Percentiles rank a stretch among this genome's conserved stretches.
These are phyloP conservation scores for Apophysomyces elegans DNA, from an alignment of 371 early-diverging fungal species.

Conservation along the genomic window DNA sequence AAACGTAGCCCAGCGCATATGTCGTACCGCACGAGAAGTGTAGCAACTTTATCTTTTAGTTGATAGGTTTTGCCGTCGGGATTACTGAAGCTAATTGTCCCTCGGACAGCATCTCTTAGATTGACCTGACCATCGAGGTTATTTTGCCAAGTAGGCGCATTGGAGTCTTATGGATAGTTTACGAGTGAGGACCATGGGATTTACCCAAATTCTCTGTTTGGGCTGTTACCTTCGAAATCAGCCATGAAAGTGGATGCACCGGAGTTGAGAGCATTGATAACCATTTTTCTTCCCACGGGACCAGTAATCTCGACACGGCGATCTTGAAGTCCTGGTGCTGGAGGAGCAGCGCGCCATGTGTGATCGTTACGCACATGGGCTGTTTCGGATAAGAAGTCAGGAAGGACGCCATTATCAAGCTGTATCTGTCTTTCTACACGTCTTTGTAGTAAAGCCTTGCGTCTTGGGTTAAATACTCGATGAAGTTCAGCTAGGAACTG, in stretches of 20 bases:
- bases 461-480: constrained; percentile 84
- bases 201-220: neutral
- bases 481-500: constrained; percentile 85
- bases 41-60: constrained; percentile 80
- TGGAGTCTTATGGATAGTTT: constrained; percentile 73
- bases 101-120: constrained; percentile 87
- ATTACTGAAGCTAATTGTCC: constrained; percentile 80
- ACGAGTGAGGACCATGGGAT: constrained; percentile 4
- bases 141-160: constrained; percentile 92
- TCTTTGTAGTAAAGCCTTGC: constrained; percentile 76
- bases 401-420: constrained; percentile 80
- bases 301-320: constrained; percentile 97
- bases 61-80: constrained; percentile 92
- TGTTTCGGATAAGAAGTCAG: constrained; percentile 93
- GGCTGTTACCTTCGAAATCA: constrained; percentile 87
- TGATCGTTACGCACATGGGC: constrained; percentile 86
- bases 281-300: constrained; percentile 98
- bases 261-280: constrained; percentile 96
- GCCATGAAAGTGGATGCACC: constrained; percentile 96
- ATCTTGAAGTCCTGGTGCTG: constrained; percentile 91
- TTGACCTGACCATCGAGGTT: constrained; percentile 87
- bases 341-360: constrained; percentile 87
- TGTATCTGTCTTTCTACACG: constrained; percentile 79
- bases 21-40: constrained; percentile 80
- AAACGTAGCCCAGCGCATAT: neutral